Conservation (phyloP, 2,329 filamentous ascomycete species). For the Lecanicillium sp. region DNA sequence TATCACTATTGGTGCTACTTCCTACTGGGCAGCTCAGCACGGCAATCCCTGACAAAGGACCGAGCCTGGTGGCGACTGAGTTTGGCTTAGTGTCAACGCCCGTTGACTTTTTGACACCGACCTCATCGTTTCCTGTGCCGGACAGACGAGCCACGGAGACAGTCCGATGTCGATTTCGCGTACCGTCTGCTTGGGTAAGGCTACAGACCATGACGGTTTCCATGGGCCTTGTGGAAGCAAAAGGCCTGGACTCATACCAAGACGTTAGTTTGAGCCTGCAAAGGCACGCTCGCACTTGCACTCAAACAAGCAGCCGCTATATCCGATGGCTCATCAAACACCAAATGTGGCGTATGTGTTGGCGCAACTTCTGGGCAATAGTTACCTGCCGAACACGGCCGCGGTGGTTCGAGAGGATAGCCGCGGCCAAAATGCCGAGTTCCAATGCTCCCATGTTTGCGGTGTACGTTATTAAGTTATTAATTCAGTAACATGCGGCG, state of each 20-base stretch:
- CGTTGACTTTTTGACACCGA: background rate
- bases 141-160: slow-evolving; percentile 1
- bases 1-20: too few species aligned
- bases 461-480: too few species aligned
- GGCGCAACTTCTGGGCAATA: background rate
- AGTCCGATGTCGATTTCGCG: too few species aligned
- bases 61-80: background rate
- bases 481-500: too few species aligned
- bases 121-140: background rate
- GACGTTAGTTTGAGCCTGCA: too few species aligned
- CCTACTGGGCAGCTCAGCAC: too few species aligned
- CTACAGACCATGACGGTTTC: background rate
- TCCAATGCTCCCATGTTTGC: too few species aligned
- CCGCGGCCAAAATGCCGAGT: background rate
- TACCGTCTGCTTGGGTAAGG: background rate
- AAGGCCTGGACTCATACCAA: background rate
- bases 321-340: slow-evolving; percentile 7
- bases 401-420: background rate
- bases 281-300: too few species aligned
- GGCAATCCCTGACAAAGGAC: too few species aligned
- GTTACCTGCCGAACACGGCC: background rate
- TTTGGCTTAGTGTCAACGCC: background rate
- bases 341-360: background rate
- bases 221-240: too few species aligned
- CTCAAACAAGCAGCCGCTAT: slow-evolving; percentile 1